Percentiles rank a stretch among this genome's conserved stretches.
These are phyloP conservation scores for Yueomyces sp. DNA, from an alignment of 805 yeast species.

Conservation along the genomic window DNA sequence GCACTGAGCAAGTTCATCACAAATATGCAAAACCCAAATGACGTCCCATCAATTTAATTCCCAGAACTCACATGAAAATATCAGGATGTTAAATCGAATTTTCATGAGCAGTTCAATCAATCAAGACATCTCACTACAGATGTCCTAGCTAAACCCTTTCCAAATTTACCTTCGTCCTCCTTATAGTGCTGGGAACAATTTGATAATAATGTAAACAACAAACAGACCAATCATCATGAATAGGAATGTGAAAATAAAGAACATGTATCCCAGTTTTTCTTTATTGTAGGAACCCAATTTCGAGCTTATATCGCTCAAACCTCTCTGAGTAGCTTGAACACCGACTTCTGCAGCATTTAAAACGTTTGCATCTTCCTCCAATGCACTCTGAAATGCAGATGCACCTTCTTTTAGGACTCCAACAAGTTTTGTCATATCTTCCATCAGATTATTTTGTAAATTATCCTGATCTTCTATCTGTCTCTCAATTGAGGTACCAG, in stretches of 20 bases:
- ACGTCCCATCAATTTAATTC: no score
- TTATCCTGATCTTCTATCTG: constrained; percentile 26
- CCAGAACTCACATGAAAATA: no score
- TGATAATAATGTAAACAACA: constrained; percentile 24
- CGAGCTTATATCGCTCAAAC: constrained; percentile 21
- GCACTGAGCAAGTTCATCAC: no score
- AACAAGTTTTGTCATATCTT: constrained; percentile 28
- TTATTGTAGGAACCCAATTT: constrained; percentile 21
- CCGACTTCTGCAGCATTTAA: constrained; percentile 31
- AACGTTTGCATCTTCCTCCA: constrained; percentile 27
- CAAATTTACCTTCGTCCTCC: no score
- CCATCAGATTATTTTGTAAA: constrained; percentile 25
- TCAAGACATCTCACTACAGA: no score
- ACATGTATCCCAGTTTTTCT: constrained; percentile 18
- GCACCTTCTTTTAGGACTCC: constrained; percentile 28
- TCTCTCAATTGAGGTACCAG: constrained; percentile 18
- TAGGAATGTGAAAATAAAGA: constrained; percentile 15
- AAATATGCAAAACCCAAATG: no score
- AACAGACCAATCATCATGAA: constrained; percentile 22
- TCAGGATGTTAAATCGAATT: no score
- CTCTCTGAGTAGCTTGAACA: constrained; percentile 26
- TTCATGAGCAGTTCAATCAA: no score
- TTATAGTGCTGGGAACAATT: constrained; percentile 27
- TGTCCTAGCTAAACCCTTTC: no score
- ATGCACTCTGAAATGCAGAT: constrained; percentile 27